Conservation (phyloP, 2,329 filamentous ascomycete genomes). For the Apiospora arundinis region DNA sequence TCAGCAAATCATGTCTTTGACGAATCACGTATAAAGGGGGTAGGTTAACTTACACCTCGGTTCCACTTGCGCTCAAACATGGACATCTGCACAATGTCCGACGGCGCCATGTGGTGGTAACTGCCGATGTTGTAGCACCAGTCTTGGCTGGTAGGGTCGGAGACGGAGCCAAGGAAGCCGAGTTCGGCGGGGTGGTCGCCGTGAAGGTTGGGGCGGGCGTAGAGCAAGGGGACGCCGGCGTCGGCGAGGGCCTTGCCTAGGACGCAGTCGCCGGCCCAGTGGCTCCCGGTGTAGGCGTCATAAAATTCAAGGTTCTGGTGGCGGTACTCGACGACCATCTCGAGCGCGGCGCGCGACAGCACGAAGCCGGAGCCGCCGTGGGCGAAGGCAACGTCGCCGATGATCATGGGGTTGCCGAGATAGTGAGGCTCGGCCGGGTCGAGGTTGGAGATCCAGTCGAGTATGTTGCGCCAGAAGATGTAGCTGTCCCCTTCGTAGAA, state of each 20-base stretch:
- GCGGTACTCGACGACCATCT: slow-evolving; percentile 49
- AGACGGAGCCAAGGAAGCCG: slow-evolving; percentile 49
- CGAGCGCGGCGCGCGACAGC: slow-evolving; percentile 56
- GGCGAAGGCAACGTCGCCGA: slow-evolving; percentile 55
- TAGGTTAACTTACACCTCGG: slow-evolving; percentile 33
- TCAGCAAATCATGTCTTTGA: neutral
- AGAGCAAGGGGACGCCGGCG: slow-evolving; percentile 50
- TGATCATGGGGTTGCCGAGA: slow-evolving; percentile 59
- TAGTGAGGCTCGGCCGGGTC: slow-evolving; percentile 56
- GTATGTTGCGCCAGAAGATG: slow-evolving; percentile 57
- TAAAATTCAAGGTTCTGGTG: slow-evolving; percentile 47
- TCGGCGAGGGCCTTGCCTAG: slow-evolving; percentile 54
- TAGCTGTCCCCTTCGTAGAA: slow-evolving; percentile 67
- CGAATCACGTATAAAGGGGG: neutral
- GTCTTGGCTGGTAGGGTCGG: slow-evolving; percentile 45
- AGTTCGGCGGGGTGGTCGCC: slow-evolving; percentile 47
- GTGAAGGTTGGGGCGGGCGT: slow-evolving; percentile 54
- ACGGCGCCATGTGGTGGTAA: slow-evolving; percentile 54
- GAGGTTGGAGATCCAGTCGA: slow-evolving; percentile 58
- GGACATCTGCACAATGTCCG: slow-evolving; percentile 50
- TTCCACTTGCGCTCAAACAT: slow-evolving; percentile 50
- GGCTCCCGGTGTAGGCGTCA: slow-evolving; percentile 50
- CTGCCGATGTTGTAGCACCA: slow-evolving; percentile 58
- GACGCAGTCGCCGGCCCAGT: slow-evolving; percentile 58
- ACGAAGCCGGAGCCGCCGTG: slow-evolving; percentile 61